Conservation (phyloP, 139 green algal species). For the Chlamydomonas asymmetrica region DNA sequence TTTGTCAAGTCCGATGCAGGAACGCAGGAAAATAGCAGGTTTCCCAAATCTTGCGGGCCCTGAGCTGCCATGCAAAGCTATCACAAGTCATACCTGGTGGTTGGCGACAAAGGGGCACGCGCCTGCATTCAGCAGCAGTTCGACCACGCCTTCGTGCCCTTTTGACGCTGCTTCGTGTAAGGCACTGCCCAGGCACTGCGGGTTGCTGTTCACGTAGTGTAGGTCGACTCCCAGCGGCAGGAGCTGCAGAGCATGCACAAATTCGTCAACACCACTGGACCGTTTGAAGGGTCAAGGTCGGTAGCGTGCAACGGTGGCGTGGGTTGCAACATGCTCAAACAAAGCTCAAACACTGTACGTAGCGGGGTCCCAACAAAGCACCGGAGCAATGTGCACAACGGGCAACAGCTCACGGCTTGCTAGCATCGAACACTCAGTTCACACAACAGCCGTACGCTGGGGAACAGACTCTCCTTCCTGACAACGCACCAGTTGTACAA, state of each 20-base stretch:
- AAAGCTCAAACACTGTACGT: background rate
- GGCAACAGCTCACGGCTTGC: background rate
- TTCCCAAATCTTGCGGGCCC: too few species aligned
- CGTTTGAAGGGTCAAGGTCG: background rate
- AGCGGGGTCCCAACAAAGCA: background rate
- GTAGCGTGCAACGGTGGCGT: background rate
- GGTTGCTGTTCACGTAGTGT: conserved; percentile 17
- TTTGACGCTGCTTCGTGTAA: conserved; percentile 34
- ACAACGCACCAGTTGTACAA: conserved; percentile 11
- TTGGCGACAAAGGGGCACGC: conserved; percentile 18
- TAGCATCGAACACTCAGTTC: background rate
- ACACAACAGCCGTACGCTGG: background rate
- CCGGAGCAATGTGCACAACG: background rate
- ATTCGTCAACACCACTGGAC: too few species aligned
- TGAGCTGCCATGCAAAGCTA: too few species aligned
- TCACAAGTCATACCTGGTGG: too few species aligned
- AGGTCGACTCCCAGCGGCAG: conserved; percentile 31
- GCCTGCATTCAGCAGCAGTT: conserved; percentile 14
- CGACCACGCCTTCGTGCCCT: conserved; percentile 24
- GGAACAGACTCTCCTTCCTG: background rate
- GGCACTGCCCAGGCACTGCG: background rate
- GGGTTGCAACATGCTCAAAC: background rate
- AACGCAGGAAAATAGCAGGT: too few species aligned
- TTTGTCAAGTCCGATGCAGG: too few species aligned
- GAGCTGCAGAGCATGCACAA: conserved; percentile 18